phyloP scores from a whole-genome alignment of 192 early-diverging fungal species.

The Chytriomyces confervae region DNA sequence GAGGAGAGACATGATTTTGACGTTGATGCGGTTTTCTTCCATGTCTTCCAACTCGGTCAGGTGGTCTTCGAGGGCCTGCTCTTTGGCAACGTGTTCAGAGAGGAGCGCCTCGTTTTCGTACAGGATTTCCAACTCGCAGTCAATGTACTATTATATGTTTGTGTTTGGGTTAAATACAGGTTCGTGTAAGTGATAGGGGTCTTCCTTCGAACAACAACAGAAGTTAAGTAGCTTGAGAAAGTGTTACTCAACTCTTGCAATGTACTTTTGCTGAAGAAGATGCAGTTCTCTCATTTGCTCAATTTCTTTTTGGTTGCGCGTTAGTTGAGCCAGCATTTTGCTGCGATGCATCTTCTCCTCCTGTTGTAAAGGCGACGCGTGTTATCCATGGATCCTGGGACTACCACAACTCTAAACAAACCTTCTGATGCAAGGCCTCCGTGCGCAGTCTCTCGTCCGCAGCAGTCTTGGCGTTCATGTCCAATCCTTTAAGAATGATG shows the following conservation, averaged over 20 bases:
- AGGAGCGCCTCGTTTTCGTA: slow-evolving; percentile 39
- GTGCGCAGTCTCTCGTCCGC: slow-evolving; percentile 21
- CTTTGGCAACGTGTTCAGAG: slow-evolving; percentile 34
- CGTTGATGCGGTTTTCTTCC: slow-evolving; percentile 26
- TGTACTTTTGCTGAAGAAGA: slow-evolving; percentile 35
- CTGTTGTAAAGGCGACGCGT: not conserved
- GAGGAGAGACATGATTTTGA: slow-evolving; percentile 28
- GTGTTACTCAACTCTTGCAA: slow-evolving; percentile 28
- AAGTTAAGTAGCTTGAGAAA: not conserved
- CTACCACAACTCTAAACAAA: not conserved
- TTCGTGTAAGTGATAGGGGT: not conserved
- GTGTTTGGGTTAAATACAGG: not conserved
- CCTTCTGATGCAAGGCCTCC: slow-evolving; percentile 22
- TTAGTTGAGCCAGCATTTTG: slow-evolving; percentile 27
- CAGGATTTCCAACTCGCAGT: slow-evolving; percentile 36
- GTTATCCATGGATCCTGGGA: not conserved
- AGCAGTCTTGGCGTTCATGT: slow-evolving; percentile 33
- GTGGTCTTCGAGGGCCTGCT: slow-evolving; percentile 37
- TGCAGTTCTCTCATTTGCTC: slow-evolving; percentile 40
- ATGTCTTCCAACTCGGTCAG: slow-evolving; percentile 27
- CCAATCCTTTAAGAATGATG: slow-evolving; percentile 29
- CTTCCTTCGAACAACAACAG: not conserved
- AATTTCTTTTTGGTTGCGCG: slow-evolving; percentile 37
- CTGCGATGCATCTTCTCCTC: slow-evolving; percentile 30
- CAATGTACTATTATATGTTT: slow-evolving; percentile 16